Conservation (phyloP, 305 asterid genomes). For the Stenogyne calaminthoides region DNA sequence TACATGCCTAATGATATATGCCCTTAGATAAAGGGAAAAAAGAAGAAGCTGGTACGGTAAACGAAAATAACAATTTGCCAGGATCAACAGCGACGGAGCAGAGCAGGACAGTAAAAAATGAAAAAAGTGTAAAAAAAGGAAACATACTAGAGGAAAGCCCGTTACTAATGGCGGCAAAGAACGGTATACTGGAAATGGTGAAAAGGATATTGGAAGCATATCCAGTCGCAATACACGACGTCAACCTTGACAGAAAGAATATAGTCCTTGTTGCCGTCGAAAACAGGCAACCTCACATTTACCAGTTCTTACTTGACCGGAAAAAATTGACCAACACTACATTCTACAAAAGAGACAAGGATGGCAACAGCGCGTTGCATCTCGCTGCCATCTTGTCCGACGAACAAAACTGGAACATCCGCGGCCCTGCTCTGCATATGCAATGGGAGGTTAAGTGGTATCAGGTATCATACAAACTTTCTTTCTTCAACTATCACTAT, state of each 20-base stretch:
- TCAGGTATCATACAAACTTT: conserved; percentile 32
- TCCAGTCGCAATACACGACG: conserved; percentile 52
- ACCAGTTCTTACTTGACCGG: neutral
- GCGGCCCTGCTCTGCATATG: conserved; percentile 49
- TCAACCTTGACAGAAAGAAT: conserved; percentile 48
- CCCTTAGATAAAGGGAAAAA: too few species aligned
- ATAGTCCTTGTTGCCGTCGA: conserved; percentile 50
- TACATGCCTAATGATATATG: too few species aligned
- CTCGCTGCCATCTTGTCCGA: conserved; percentile 41
- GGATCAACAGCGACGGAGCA: too few species aligned
- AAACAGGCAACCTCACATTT: neutral
- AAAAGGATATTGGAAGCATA: too few species aligned
- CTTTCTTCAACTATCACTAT: too few species aligned
- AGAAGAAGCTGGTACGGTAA: too few species aligned
- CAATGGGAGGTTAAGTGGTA: conserved; percentile 62
- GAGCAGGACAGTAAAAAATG: too few species aligned
- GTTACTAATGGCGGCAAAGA: conserved; percentile 51
- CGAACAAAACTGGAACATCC: conserved; percentile 48
- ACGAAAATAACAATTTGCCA: too few species aligned
- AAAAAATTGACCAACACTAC: neutral
- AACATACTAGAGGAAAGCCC: conserved; percentile 34
- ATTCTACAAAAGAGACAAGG: conserved; percentile 39
- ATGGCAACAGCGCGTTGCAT: conserved; percentile 47
- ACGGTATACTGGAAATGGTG: conserved; percentile 56
- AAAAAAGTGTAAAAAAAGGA: neutral